Evolutionary conservation across 495 filamentous ascomycete genomes (phyloP).

Genomic region (Annulohypoxylon moriforme): DNA sequence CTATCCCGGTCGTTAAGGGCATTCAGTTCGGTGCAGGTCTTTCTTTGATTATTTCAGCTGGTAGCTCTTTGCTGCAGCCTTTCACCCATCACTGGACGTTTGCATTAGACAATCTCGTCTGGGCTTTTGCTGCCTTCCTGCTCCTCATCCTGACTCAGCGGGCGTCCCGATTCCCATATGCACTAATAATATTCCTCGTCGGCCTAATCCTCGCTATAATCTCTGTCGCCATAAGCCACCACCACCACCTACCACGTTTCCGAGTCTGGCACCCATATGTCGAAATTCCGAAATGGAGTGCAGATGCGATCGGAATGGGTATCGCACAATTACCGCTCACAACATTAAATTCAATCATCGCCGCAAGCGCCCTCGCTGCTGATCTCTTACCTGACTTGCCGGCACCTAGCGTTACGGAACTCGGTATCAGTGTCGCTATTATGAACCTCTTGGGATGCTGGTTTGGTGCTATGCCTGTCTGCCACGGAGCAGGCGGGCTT

Average conservation of each 20-base stretch:
- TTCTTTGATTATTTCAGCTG: conserved; percentile 78
- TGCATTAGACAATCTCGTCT: conserved; percentile 78
- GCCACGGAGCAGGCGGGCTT: conserved; percentile 90
- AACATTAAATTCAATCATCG: conserved; percentile 89
- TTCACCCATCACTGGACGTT: conserved; percentile 62
- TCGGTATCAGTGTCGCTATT: conserved; percentile 80
- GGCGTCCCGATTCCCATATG: conserved; percentile 75
- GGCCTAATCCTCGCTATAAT: conserved; percentile 70
- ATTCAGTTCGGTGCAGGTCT: conserved; percentile 94
- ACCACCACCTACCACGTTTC: conserved; percentile 57
- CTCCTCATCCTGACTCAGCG: conserved; percentile 71
- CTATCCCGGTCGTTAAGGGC: conserved; percentile 88
- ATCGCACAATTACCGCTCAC: conserved; percentile 90
- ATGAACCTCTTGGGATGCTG: conserved; percentile 90
- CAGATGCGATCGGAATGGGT: conserved; percentile 64
- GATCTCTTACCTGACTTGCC: conserved; percentile 77
- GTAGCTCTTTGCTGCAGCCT: conserved; percentile 68
- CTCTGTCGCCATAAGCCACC: conserved; percentile 37
- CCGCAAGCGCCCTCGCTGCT: conserved; percentile 76
- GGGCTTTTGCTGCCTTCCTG: conserved; percentile 76
- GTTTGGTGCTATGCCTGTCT: conserved; percentile 96
- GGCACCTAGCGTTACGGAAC: conserved; percentile 72
- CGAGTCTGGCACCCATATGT: conserved; percentile 62
- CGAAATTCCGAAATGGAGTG: conserved; percentile 55
- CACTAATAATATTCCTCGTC: conserved; percentile 73